Evolutionary conservation across 2,329 filamentous ascomycete species (phyloP).

Genomic region (Grosmannia huntii): DNA sequence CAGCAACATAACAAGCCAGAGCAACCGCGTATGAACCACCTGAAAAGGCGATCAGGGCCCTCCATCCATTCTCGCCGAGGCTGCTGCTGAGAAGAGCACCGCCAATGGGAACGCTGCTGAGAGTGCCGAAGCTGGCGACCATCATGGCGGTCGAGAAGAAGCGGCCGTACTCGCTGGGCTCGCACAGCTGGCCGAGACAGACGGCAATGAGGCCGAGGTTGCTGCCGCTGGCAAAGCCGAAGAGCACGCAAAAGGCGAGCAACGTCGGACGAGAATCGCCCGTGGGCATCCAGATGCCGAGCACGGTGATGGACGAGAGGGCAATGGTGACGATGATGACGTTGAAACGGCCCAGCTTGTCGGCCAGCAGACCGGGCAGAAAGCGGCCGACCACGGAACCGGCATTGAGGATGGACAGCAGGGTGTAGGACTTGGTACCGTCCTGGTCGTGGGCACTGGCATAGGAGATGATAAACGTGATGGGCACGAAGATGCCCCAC

Average conservation of each 20-base stretch:
- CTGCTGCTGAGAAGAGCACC: slow-evolving; percentile 24
- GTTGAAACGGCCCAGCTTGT: slow-evolving; percentile 70
- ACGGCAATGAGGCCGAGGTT: slow-evolving; percentile 72
- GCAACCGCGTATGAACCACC: slow-evolving; percentile 22
- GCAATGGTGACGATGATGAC: slow-evolving; percentile 57
- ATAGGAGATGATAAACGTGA: slow-evolving; percentile 67
- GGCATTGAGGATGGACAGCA: slow-evolving; percentile 71
- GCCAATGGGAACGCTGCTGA: slow-evolving; percentile 32
- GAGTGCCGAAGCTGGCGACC: slow-evolving; percentile 58
- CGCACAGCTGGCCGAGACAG: slow-evolving; percentile 70
- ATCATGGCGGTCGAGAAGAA: slow-evolving; percentile 70
- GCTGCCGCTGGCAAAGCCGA: slow-evolving; percentile 68
- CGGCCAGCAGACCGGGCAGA: slow-evolving; percentile 62
- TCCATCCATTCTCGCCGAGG: slow-evolving; percentile 20
- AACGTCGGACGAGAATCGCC: slow-evolving; percentile 41
- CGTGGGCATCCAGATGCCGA: slow-evolving; percentile 60
- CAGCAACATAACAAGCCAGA: slow-evolving; percentile 19
- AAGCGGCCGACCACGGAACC: slow-evolving; percentile 66
- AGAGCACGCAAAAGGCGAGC: slow-evolving; percentile 56
- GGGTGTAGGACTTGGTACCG: slow-evolving; percentile 51
- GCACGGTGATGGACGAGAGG: slow-evolving; percentile 38
- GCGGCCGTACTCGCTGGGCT: slow-evolving; percentile 51
- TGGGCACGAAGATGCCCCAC: slow-evolving; percentile 58
- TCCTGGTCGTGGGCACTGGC: slow-evolving; percentile 49
- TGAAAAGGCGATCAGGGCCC: slow-evolving; percentile 25